A percentile compares a stretch with the other conserved stretches of the same genome.
Conservation (phyloP, 1,284 basidiomycete species). For the Lentinula novae-zelandiae region DNA sequence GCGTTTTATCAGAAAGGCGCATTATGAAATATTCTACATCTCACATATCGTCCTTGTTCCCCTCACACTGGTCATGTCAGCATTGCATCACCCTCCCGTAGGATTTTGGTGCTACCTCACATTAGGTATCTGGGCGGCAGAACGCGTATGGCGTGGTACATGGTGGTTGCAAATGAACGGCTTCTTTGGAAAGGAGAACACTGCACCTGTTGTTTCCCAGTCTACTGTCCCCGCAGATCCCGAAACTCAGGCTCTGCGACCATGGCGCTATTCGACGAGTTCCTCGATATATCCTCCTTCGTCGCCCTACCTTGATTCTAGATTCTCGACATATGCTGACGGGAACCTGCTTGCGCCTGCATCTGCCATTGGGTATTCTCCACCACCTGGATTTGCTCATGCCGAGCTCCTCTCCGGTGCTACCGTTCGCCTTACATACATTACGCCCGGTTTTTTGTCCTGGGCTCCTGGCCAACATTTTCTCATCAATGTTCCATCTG, state of each 20-base stretch:
- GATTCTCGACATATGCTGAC: slow-evolving; percentile 10
- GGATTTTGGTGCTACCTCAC: slow-evolving; percentile 71
- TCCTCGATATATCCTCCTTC: slow-evolving; percentile 15
- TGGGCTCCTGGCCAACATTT: slow-evolving; percentile 85
- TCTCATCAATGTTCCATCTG: slow-evolving; percentile 67
- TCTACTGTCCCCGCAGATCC: slow-evolving; percentile 3
- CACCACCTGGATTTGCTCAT: slow-evolving; percentile 69
- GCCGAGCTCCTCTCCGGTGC: slow-evolving; percentile 78
- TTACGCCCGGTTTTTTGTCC: slow-evolving; percentile 53
- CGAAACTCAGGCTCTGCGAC: background rate
- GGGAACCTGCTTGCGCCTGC: slow-evolving; percentile 12
- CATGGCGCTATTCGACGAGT: slow-evolving; percentile 2
- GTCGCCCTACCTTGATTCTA: slow-evolving; percentile 12
- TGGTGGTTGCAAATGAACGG: slow-evolving; percentile 69
- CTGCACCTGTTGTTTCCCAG: slow-evolving; percentile 15
- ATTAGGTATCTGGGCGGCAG: slow-evolving; percentile 61
- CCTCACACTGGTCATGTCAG: slow-evolving; percentile 56
- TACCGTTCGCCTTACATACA: slow-evolving; percentile 71
- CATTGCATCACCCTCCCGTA: slow-evolving; percentile 68
- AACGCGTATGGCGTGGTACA: slow-evolving; percentile 57
- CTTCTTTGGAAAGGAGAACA: slow-evolving; percentile 24
- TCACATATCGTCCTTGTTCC: slow-evolving; percentile 68
- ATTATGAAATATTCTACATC: slow-evolving; percentile 79
- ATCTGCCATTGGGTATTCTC: slow-evolving; percentile 32
- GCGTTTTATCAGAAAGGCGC: slow-evolving; percentile 57